Base-by-base conservation (phyloP, 805 yeast genomes). In the Ogataea nitratoaversa region DNA sequence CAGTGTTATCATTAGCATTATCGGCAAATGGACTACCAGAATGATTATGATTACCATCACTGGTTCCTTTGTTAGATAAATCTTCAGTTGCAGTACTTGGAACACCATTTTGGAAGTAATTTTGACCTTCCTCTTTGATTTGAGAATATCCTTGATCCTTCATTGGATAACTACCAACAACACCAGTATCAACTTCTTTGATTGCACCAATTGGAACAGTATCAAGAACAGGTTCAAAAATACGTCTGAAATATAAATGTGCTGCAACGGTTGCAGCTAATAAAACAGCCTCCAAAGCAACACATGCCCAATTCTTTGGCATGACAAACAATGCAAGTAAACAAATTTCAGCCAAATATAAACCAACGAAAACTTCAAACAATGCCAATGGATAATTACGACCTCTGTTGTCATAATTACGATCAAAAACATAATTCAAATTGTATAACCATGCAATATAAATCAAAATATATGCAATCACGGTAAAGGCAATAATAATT, bases 291-390 rank as follows among this genome's bases (percentile, higher is more conserved):
- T 84, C 90, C 41, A 85, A 65, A 3, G 70, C 93, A 48, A 84
- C 78, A 51, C 82, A 78, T 18, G 84, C 87, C 91, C 91, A 85
- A 48, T 82, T 71, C 67, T 85, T 82, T 33, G 78, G 75, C 78
- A 83, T 79, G 30, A 84, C 83, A 56, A 84, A 84, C 57, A 85
- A 67, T 30, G 84, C 91, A 42, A 78, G 60, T 41, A 84, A 63
- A 61, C 86, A 79, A 32, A 82, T 64, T 60, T 85, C 87, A 32
- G 82, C 83, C 46, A 85, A 64, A 59, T 85, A 85, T 31, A 85
- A 48, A 12, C 82, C 89, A 42, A 78, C 83, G 58, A 83, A 84
- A 11, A 79, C 68, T 62, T 84, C 87, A 60, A 84, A 79, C 48
- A 84, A 59, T 2, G 88, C 86, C 52, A 74, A 67, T 34, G 88